Base-by-base conservation (phyloP, 305 asterid genomes). In the Fraxinus latifolia region DNA sequence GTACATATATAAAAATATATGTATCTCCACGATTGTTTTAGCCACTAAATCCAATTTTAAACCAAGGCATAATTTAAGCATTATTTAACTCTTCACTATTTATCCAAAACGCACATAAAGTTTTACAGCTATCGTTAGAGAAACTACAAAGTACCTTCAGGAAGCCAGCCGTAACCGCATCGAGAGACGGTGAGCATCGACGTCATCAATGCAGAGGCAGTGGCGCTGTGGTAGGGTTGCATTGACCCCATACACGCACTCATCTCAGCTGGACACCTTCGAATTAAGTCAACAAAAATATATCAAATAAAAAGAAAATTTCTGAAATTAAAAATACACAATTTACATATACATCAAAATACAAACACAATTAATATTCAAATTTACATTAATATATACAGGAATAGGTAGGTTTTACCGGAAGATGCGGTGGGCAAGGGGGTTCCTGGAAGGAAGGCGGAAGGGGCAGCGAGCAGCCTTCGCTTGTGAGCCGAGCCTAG, bases 171-270 rank as follows among this genome's bases (percentile, higher is more conserved):
- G 82, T 87, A 92, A 82, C 97, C 95, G 76, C 89, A 86, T 82
- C 92, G 91, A 81, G 97, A 90, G 82, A 82, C 90, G 6, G 96
- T 93, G 62, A 95, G 99, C 96, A 93, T 93, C 2, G 99, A 95
- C 0, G 97, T 95, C 98, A 95, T 92, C 95, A 95, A 88, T 8
- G 97, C 97, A 0, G 99, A 94, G 36, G 99, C 99, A 1, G 97
- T 94, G 50, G 90, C 96, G 0, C 95, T 87, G 88, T 95, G 99
- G 90, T 81, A 91, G 31, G 98, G 99, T 87, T 91, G 97, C 90
- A 94, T 79, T 27, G 98, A 89, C 88, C 88, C 98, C 86, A 92
- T 4, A 82, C 93, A 93, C 78, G 97, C 97, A 85, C 97, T 90
- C 94, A 94, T 70, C 78, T 94, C 99, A 65, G 82, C 90, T 8